Evolutionary conservation across 2,329 filamentous ascomycete species (phyloP).

Genomic region (Phoma herbarum): DNA sequence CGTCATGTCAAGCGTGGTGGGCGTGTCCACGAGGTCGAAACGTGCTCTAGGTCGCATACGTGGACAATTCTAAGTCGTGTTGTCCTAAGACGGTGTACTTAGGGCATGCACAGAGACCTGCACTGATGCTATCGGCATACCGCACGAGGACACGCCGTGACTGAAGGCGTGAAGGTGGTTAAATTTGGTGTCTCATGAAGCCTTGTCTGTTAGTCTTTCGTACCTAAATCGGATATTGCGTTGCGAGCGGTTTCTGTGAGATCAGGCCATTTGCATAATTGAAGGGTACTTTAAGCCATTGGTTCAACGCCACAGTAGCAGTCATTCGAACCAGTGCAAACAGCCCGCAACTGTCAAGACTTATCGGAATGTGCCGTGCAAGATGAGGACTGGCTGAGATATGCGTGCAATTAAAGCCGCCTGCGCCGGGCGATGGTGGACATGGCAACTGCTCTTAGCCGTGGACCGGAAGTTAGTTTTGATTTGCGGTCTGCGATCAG

Average conservation of each 20-base stretch:
- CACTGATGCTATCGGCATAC: background rate
- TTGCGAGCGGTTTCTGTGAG: background rate
- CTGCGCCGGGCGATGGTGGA: background rate
- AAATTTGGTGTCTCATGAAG: background rate
- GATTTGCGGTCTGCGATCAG: background rate
- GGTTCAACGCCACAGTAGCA: background rate
- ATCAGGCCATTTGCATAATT: background rate
- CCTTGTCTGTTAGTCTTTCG: background rate
- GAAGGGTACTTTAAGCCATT: background rate
- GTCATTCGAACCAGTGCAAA: background rate
- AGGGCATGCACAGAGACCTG: background rate
- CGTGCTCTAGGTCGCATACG: constrained; percentile 10
- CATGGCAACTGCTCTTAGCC: background rate
- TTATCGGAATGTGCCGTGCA: background rate
- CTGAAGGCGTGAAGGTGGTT: background rate
- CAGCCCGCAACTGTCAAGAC: background rate
- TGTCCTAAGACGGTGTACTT: background rate
- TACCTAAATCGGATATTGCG: constrained; percentile 2
- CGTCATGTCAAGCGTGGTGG: constrained; percentile 11
- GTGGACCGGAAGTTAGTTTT: background rate
- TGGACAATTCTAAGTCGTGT: constrained; percentile 10
- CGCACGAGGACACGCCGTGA: background rate
- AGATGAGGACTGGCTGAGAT: background rate
- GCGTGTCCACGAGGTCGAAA: constrained; percentile 12
- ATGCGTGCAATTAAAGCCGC: background rate